Evolutionary conservation across 345 rosid species (phyloP).

Genomic region (Laguncularia racemosa): DNA sequence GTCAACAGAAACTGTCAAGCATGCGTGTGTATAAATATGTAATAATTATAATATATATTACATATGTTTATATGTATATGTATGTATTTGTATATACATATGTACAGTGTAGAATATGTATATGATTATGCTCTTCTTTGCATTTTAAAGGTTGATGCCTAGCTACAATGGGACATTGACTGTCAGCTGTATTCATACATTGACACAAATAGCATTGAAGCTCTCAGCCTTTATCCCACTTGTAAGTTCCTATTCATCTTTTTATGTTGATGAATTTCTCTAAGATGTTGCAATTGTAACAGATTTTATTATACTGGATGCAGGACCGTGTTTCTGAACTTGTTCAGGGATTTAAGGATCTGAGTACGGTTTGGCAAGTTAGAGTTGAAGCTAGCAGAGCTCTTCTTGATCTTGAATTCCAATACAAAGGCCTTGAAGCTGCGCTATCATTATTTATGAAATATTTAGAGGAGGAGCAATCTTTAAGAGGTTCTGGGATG

Average conservation of each 20-base stretch:
- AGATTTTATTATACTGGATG: conserved; percentile 13
- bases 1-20: too few species aligned
- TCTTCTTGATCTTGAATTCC: conserved; percentile 85
- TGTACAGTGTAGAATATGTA: too few species aligned
- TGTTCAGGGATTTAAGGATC: conserved; percentile 64
- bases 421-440: conserved; percentile 72
- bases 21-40: background rate
- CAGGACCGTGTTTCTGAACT: conserved; percentile 80
- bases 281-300: background rate
- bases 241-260: conserved; percentile 31
- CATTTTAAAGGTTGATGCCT: conserved; percentile 70
- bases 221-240: conserved; percentile 71
- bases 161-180: conserved; percentile 94
- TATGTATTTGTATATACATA: too few species aligned
- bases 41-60: too few species aligned
- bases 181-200: conserved; percentile 80
- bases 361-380: conserved; percentile 56
- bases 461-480: conserved; percentile 67
- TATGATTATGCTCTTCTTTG: background rate
- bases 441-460: conserved; percentile 59
- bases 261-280: background rate
- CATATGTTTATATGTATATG: too few species aligned
- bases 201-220: conserved; percentile 78
- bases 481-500: conserved; percentile 64
- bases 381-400: conserved; percentile 88